Evolutionary conservation across 2,329 filamentous ascomycete species (phyloP), one percentile per base, ranked within the genome.

Genomic region (Diaporthe citri): DNA sequence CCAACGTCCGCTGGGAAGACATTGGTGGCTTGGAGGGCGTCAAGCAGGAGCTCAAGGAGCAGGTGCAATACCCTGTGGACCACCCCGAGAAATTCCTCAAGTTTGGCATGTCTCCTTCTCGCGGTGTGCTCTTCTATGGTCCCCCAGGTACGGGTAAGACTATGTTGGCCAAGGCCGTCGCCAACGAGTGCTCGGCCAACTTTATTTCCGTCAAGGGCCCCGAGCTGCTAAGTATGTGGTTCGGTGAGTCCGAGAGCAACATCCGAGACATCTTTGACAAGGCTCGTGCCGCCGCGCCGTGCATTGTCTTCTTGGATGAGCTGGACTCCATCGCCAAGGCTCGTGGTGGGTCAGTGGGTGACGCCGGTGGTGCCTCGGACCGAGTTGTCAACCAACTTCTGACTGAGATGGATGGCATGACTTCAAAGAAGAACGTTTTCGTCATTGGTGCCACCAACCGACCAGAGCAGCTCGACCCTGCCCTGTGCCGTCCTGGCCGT

Each of bases 51-150:
- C 96, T 99, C 86, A 97, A 97, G 89, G 97, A 99, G 89, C 96
- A 93, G 83, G 96, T 99, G 66, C 97, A 99, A 86, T 99, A 99
- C 88, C 97, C 97, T 34, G 97, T 99, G 86, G 97, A 99, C 85
- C 97, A 99, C 83, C 97, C 97, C 80, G 97, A 99, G 87, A 98
- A 97, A 89, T 99, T 98, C 93, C 95, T 98, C 92, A 99, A 99
- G 90, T 99, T 99, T 79, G 97, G 97, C 85, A 93, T 99, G 82
- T 98, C 96, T 76, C 97, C 97, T 77, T 98, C 97, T 78, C 95
- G 96, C 82, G 97, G 97, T 94, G 97, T 99, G 77, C 90, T 99
- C 78, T 99, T 99, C 90, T 99, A 98, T 83, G 97, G 97, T 79
- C 97, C 97, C 78, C 97, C 97, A 80, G 97, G 97, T 96, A 99